A percentile compares a stretch with the other conserved stretches of the same genome.
phyloP scores from a whole-genome alignment of 2,329 filamentous ascomycete species.

The Gliomastix tumulicola region DNA sequence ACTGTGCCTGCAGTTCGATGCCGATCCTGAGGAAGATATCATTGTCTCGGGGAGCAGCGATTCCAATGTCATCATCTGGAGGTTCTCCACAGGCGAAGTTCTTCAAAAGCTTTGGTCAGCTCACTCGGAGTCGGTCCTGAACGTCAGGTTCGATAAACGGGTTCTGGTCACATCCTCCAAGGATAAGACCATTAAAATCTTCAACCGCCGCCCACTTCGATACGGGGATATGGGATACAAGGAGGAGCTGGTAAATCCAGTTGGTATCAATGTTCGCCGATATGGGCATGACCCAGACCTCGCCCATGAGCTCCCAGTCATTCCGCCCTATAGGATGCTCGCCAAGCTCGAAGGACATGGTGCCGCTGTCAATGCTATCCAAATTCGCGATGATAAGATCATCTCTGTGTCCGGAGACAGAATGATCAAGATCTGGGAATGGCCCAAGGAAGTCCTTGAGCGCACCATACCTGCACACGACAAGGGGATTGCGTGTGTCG shows the following conservation, averaged over 20 bases:
- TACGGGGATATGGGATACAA: constrained; percentile 53
- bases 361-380: constrained; percentile 93
- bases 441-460: constrained; percentile 68
- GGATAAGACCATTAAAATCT: constrained; percentile 94
- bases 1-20: constrained; percentile 90
- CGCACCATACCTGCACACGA: constrained; percentile 79
- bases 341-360: constrained; percentile 76
- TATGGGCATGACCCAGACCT: constrained; percentile 47
- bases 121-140: constrained; percentile 86
- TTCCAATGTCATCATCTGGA: constrained; percentile 84
- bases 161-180: constrained; percentile 96
- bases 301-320: constrained; percentile 38
- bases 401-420: constrained; percentile 94
- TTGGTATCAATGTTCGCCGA: constrained; percentile 41
- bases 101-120: constrained; percentile 70
- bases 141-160: constrained; percentile 84
- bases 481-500: constrained; percentile 96
- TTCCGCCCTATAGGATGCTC: constrained; percentile 66
- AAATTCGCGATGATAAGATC: constrained; percentile 77
- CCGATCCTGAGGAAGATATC: constrained; percentile 77
- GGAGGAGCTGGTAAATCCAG: constrained; percentile 37
- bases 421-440: constrained; percentile 91
- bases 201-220: constrained; percentile 69
- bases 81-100: constrained; percentile 81
- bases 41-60: constrained; percentile 96